These are phyloP conservation scores for Ambrosiella xylebori DNA, from an alignment of 2,329 filamentous ascomycete genomes.

Conservation along the genomic window DNA sequence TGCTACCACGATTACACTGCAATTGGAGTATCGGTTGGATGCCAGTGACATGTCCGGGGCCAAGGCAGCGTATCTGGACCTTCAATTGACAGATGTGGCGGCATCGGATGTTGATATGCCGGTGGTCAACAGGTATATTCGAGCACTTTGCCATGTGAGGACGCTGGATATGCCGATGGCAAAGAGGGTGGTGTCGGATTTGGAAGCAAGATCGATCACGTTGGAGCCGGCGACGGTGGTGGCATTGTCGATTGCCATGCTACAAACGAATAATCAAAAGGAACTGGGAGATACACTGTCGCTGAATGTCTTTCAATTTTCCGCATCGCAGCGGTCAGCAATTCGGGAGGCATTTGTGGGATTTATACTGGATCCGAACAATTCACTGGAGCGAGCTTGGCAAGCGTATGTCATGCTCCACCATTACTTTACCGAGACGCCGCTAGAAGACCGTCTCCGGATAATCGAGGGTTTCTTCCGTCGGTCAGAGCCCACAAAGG, in stretches of 20 bases:
- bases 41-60: conserved; percentile 57
- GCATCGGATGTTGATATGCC: conserved; percentile 42
- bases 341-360: conserved; percentile 49
- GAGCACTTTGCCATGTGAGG: conserved; percentile 43
- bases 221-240: conserved; percentile 61
- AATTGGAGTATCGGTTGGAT: conserved; percentile 60
- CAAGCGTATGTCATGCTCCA: conserved; percentile 47
- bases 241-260: conserved; percentile 53
- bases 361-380: conserved; percentile 47
- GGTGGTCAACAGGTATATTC: conserved; percentile 54
- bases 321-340: conserved; percentile 47
- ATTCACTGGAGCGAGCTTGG: conserved; percentile 47
- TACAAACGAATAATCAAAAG: conserved; percentile 57
- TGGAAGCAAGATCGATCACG: conserved; percentile 51
- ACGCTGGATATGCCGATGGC: conserved; percentile 53
- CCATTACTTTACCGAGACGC: conserved; percentile 48
- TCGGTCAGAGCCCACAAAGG: conserved; percentile 67
- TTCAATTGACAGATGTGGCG: conserved; percentile 31
- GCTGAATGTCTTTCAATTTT: conserved; percentile 52
- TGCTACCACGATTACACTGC: conserved; percentile 51
- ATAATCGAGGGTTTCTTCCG: conserved; percentile 74
- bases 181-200: conserved; percentile 51
- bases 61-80: conserved; percentile 42
- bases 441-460: conserved; percentile 44
- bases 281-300: conserved; percentile 73